Conservation (phyloP, 75 land plant genomes). For the Pinus taeda region DNA sequence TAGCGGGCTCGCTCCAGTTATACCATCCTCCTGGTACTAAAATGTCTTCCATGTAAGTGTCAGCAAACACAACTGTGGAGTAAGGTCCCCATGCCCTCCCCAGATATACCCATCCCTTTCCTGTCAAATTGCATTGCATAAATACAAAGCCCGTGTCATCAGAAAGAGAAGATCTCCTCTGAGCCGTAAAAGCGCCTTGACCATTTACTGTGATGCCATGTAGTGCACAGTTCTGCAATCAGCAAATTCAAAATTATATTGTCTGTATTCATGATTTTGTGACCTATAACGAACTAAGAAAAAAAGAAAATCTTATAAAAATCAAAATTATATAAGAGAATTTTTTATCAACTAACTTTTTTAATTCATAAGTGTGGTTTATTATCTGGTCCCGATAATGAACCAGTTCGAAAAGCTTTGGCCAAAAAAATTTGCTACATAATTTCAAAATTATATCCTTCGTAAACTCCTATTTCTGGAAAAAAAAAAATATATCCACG, state of each 20-base stretch:
- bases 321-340: too few species aligned
- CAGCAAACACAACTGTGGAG: slow-evolving; percentile 60
- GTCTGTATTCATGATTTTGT: too few species aligned
- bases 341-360: too few species aligned
- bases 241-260: not conserved
- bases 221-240: slow-evolving; percentile 49
- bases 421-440: too few species aligned
- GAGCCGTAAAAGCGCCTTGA: slow-evolving; percentile 64
- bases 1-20: slow-evolving; percentile 27
- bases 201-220: slow-evolving; percentile 39
- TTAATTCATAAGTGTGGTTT: too few species aligned
- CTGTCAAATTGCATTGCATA: slow-evolving; percentile 43
- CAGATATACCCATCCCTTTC: slow-evolving; percentile 29
- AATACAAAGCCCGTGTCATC: slow-evolving; percentile 73
- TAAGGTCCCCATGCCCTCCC: slow-evolving; percentile 54
- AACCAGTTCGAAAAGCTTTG: too few species aligned
- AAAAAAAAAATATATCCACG: too few species aligned
- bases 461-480: too few species aligned
- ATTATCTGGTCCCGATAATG: too few species aligned
- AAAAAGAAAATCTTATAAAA: too few species aligned
- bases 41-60: slow-evolving; percentile 41
- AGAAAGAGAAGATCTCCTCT: slow-evolving; percentile 21
- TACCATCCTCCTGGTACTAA: slow-evolving; percentile 68
- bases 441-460: too few species aligned
- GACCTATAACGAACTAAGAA: too few species aligned